Percentiles rank a stretch among this genome's conserved stretches.
phyloP scores from a whole-genome alignment of 1,284 basidiomycete species.

The Irpex rosettiformis region DNA sequence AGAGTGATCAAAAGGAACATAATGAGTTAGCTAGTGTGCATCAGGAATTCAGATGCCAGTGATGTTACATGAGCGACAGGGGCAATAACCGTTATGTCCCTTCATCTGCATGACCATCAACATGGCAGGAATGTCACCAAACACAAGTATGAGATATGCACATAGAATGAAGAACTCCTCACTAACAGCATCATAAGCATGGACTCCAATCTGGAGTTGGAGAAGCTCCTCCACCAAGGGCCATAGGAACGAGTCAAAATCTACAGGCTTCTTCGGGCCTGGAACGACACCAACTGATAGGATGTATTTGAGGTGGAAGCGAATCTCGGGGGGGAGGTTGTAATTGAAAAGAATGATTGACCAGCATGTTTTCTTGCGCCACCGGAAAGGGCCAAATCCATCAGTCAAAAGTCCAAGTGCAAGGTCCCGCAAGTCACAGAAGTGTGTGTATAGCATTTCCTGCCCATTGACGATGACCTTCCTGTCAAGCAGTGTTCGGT shows the following conservation, averaged over 20 bases:
- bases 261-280: slow-evolving; percentile 38
- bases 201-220: slow-evolving; percentile 31
- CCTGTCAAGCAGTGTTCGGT: neutral
- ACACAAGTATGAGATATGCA: slow-evolving; percentile 37
- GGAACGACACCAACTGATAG: slow-evolving; percentile 37
- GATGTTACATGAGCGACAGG: slow-evolving; percentile 44
- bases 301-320: slow-evolving; percentile 28
- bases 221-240: slow-evolving; percentile 36
- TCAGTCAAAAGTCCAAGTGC: slow-evolving; percentile 30
- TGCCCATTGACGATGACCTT: slow-evolving; percentile 14
- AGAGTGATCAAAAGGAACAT: slow-evolving; percentile 32
- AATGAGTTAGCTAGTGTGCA: slow-evolving; percentile 23
- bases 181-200: slow-evolving; percentile 27
- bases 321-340: slow-evolving; percentile 34
- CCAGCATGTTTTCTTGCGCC: slow-evolving; percentile 35
- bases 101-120: slow-evolving; percentile 43
- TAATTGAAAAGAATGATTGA: slow-evolving; percentile 39
- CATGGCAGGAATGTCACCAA: slow-evolving; percentile 45
- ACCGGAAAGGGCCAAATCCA: slow-evolving; percentile 37
- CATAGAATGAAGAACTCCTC: slow-evolving; percentile 29
- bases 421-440: slow-evolving; percentile 26
- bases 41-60: slow-evolving; percentile 30
- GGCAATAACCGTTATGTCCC: slow-evolving; percentile 40
- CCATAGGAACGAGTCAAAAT: slow-evolving; percentile 40
- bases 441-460: slow-evolving; percentile 18